A percentile compares a stretch with the other conserved stretches of the same genome.
Conservation (phyloP, 805 yeast genomes). For the Peterozyma xylosa region DNA sequence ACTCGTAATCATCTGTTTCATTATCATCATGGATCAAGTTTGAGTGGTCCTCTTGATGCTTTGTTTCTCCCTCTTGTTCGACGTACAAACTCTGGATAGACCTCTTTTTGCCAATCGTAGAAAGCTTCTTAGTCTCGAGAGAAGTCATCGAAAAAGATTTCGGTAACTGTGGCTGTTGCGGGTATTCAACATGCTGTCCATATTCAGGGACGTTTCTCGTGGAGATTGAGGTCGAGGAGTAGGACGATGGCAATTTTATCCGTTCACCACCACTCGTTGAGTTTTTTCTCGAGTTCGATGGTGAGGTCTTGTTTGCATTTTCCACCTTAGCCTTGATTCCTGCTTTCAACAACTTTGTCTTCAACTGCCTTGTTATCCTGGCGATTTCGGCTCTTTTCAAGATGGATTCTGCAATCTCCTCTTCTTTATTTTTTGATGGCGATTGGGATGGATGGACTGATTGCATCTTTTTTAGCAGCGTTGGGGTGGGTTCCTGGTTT, state of each 20-base stretch:
- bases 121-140: not conserved
- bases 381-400: slow-evolving; percentile 38
- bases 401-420: slow-evolving; percentile 34
- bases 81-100: too few species aligned
- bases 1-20: slow-evolving; percentile 11
- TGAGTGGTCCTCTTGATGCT: too few species aligned
- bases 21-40: slow-evolving; percentile 3
- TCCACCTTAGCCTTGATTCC: slow-evolving; percentile 26
- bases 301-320: slow-evolving; percentile 1
- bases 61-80: too few species aligned
- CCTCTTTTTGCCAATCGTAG: not conserved
- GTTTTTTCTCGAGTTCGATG: too few species aligned
- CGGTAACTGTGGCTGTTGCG: too few species aligned
- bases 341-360: slow-evolving; percentile 32
- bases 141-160: too few species aligned
- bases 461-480: too few species aligned
- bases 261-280: too few species aligned
- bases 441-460: too few species aligned
- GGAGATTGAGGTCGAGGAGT: not conserved
- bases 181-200: not conserved
- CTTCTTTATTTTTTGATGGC: slow-evolving; percentile 17
- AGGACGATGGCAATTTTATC: not conserved
- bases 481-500: too few species aligned
- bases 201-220: not conserved
- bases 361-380: slow-evolving; percentile 34